A percentile compares a stretch with the other conserved stretches of the same genome.
Conservation (phyloP, 768 basidiomycete species). For the Rossbeevera mucosa region DNA sequence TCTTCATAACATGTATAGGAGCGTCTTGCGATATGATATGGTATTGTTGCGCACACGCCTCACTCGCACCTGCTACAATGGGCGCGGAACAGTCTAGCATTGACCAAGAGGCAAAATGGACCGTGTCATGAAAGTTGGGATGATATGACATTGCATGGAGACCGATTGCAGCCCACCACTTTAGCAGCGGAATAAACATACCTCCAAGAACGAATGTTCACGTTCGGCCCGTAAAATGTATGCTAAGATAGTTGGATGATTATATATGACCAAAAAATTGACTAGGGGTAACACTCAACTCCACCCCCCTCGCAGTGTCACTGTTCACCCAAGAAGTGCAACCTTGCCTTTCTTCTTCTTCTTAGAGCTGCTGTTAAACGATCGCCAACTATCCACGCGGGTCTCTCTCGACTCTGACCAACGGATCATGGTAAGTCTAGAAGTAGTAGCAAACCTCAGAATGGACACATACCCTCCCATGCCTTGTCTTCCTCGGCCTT, state of each 20-base stretch:
- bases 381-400: conserved; percentile 82
- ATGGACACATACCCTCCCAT: conserved; percentile 71
- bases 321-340: conserved; percentile 58
- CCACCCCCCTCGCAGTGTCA: neutral
- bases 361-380: conserved; percentile 58
- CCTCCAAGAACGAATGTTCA: neutral
- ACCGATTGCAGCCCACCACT: neutral
- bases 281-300: conserved; percentile 14
- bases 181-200: neutral
- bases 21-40: neutral
- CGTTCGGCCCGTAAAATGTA: neutral
- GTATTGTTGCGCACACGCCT: neutral
- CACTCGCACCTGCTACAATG: neutral
- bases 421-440: neutral
- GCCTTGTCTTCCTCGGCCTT: conserved; percentile 83
- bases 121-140: neutral
- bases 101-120: neutral
- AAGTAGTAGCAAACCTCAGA: neutral
- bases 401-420: conserved; percentile 64
- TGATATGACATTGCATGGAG: neutral
- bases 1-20: too few species aligned
- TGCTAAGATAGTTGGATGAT: conserved; percentile 6
- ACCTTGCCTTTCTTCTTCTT: conserved; percentile 83
- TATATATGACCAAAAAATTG: conserved; percentile 4
- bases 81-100: neutral